A percentile compares a stretch with the other conserved stretches of the same genome.
Evolutionary conservation across 345 rosid species (phyloP).

Genomic region (Gossypioides kirkii): DNA sequence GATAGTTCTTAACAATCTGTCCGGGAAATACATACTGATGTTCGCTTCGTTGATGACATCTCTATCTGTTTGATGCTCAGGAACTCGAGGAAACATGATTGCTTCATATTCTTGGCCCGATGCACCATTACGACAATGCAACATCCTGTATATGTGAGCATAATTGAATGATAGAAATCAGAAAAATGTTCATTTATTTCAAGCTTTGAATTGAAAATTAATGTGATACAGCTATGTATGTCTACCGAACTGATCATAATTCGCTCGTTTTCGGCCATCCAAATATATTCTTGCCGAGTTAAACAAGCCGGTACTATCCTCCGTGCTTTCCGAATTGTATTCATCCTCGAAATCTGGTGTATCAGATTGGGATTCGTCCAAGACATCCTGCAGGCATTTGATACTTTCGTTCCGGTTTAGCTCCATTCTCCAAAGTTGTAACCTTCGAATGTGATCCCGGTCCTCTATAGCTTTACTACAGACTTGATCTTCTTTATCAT

Average conservation of each 20-base stretch:
- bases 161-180: neutral
- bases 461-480: conserved; percentile 11
- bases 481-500: conserved; percentile 17
- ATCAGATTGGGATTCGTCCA: conserved; percentile 57
- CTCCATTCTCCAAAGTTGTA: conserved; percentile 17
- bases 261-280: conserved; percentile 17
- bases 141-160: conserved; percentile 30
- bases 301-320: conserved; percentile 1
- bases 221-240: neutral
- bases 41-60: conserved; percentile 21
- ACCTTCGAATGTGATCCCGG: conserved; percentile 24
- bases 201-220: conserved; percentile 4
- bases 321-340: conserved; percentile 16
- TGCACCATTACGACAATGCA: conserved; percentile 23
- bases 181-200: neutral
- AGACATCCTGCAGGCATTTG: conserved; percentile 49
- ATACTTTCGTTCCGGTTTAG: conserved; percentile 25
- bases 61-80: conserved; percentile 21
- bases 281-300: conserved; percentile 6
- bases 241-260: conserved; percentile 30
- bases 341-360: conserved; percentile 29
- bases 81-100: conserved; percentile 19
- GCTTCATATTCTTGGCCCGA: conserved; percentile 16
- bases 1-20: conserved; percentile 28
- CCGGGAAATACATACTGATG: conserved; percentile 19